These are phyloP conservation scores for Eucalyptus melliodora DNA, from an alignment of 345 rosid genomes.

Conservation along the genomic window DNA sequence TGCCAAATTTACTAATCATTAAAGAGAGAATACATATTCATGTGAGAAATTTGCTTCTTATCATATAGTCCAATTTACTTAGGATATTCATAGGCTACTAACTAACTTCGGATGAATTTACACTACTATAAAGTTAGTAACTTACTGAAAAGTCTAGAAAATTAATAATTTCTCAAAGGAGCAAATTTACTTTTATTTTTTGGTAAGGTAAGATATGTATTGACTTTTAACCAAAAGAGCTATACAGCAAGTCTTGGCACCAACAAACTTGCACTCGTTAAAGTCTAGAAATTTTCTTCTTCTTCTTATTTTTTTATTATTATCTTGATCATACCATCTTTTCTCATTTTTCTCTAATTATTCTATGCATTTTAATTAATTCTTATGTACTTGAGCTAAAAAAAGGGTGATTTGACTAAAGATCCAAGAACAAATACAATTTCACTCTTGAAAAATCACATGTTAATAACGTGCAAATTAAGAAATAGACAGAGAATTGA, in stretches of 20 bases:
- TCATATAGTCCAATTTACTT: not conserved
- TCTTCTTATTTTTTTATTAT: not conserved
- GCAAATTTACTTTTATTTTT: not conserved
- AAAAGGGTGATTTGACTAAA: not conserved
- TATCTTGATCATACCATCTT: not conserved
- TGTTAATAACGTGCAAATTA: not conserved
- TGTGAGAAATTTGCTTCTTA: not conserved
- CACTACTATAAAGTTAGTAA: not conserved
- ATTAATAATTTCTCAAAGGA: not conserved
- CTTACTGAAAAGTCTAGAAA: not conserved
- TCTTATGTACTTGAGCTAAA: not conserved
- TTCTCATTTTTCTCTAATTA: not conserved
- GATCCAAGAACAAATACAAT: not conserved
- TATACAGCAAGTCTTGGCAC: too few species aligned
- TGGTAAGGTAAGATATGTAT: too few species aligned
- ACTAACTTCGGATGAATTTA: not conserved
- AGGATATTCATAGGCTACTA: not conserved
- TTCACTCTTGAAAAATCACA: not conserved
- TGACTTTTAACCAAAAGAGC: too few species aligned
- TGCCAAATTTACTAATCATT: not conserved
- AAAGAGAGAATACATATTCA: not conserved
- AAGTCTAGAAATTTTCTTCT: not conserved
- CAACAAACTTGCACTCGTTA: too few species aligned
- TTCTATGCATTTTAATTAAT: not conserved
- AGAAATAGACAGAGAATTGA: not conserved